These are phyloP conservation scores for Cucumis melo DNA, from an alignment of 306 rosid genomes.

Conservation along the genomic window DNA sequence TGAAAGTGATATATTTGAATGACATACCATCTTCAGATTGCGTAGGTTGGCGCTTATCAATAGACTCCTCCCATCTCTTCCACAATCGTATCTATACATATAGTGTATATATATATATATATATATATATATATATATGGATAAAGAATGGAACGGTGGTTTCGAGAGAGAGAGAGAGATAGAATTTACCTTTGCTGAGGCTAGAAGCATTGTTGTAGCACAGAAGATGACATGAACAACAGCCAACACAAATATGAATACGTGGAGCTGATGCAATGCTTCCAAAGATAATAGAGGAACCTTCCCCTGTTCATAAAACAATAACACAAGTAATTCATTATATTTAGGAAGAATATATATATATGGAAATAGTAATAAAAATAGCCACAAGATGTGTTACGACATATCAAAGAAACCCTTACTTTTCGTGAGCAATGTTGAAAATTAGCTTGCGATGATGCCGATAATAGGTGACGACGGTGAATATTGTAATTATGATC, in stretches of 20 bases:
- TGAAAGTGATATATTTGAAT: no score
- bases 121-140: no score
- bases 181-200: constrained; percentile 49
- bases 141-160: no score
- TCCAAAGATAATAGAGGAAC: constrained; percentile 62
- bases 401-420: not conserved
- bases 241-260: constrained; percentile 81
- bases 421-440: not conserved
- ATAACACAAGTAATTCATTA: no score
- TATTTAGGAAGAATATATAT: no score
- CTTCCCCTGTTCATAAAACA: constrained; percentile 45
- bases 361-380: no score
- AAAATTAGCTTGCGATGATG: not conserved
- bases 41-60: no score
- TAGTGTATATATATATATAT: no score
- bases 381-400: no score
- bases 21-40: no score
- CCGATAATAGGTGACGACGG: not conserved
- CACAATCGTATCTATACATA: no score
- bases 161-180: not conserved
- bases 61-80: no score
- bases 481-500: not conserved
- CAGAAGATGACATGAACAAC: constrained; percentile 71
- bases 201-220: constrained; percentile 67
- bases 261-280: constrained; percentile 79